Evolutionary conservation across 192 early-diverging fungal species (phyloP).

Genomic region (Coemansia sp.): DNA sequence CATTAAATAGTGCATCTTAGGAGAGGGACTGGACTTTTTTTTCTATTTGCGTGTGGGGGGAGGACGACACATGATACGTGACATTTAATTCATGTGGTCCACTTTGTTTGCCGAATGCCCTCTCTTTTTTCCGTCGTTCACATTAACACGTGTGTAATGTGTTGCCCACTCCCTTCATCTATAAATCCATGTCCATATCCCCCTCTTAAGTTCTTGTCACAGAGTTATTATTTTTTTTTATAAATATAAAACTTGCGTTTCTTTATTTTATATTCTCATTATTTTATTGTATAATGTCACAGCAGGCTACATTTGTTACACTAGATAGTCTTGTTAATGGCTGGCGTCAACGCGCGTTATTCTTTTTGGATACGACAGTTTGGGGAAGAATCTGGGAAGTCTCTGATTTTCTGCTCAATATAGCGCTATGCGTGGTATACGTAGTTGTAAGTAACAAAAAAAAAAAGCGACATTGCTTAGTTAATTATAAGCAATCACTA

Average conservation of each 20-base stretch:
- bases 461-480: not conserved
- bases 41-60: not conserved
- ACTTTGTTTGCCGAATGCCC: not conserved
- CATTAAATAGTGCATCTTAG: not conserved
- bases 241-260: not conserved
- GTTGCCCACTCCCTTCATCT: not conserved
- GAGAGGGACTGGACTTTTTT: conserved; percentile 1
- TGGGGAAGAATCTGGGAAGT: conserved; percentile 55
- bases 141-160: not conserved
- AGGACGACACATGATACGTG: not conserved
- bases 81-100: conserved; percentile 6
- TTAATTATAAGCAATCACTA: not conserved
- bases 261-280: not conserved
- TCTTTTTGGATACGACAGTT: conserved; percentile 47
- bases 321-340: conserved; percentile 52
- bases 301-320: conserved; percentile 50
- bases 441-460: conserved; percentile 52
- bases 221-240: not conserved
- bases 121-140: not conserved
- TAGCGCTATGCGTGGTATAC: conserved; percentile 38
- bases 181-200: not conserved
- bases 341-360: conserved; percentile 47
- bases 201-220: not conserved
- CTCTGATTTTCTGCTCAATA: conserved; percentile 39
- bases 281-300: conserved; percentile 15